Evolutionary conservation across 495 filamentous ascomycete species (phyloP), one percentile per base, ranked within the genome.

Genomic region (Lepraria neglecta): DNA sequence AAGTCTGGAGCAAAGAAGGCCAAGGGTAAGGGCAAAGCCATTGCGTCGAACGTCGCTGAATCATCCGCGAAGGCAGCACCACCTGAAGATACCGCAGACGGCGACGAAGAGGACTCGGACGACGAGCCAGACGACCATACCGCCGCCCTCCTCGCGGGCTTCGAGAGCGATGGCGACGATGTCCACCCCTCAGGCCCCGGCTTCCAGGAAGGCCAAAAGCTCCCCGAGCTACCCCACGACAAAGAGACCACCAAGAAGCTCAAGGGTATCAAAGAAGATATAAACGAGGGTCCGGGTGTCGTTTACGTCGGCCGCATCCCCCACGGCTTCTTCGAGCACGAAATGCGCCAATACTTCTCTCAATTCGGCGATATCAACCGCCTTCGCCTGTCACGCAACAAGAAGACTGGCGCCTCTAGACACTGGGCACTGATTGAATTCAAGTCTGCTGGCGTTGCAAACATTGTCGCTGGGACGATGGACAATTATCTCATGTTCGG

Each of bases 351-450:
- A 50, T 98, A 97, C 78, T 97, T 97, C 70, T 80, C 84, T n/a
- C 94, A 97, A 73, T 98, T 98, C 69, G 95, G 94, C 70, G 77
- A 82, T 3, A 89, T 98, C 66, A 83, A 77, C 54, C 83, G 82
- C 55, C 82, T 98, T 35, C 85, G 92, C 64, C 83, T 98, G 42
- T 94, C 91, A 4, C 89, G 95, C 61, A 97, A 95, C 80, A 85
- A 83, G 67, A 85, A 86, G 70, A 97, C 91, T 27, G 94, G 95
- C 56, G 79, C 81, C 43, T 89, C 86, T 66, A 92, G 89, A 75
- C 94, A 97, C 78, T 94, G 87, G 68, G 94, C 90, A 10, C 97
- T 96, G 72, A 79, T 98, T 66, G 89, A 97, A 71, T 98, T 98
- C 70, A 78, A 81, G 24, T 86, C 85, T 50, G 71, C 76, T 44